These are phyloP conservation scores for Chloromonas sp. DNA, from an alignment of 163 green algal species.

Conservation along the genomic window DNA sequence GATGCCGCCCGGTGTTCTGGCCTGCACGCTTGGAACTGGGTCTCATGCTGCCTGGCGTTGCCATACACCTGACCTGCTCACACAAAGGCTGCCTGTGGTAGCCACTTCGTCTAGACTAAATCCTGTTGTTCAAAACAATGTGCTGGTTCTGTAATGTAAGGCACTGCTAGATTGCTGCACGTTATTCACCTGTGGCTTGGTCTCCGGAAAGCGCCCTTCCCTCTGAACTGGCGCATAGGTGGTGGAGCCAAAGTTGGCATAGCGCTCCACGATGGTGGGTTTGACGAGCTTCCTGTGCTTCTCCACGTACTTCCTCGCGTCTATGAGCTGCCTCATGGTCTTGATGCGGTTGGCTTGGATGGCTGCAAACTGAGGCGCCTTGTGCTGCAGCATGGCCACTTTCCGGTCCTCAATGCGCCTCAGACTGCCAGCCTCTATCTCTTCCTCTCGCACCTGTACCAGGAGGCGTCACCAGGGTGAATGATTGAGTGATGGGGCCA, in stretches of 20 bases:
- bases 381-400: slow-evolving; percentile 20
- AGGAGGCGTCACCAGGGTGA: neutral
- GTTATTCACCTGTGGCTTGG: slow-evolving; percentile 20
- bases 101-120: too few relatives aligned
- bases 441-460: slow-evolving; percentile 52
- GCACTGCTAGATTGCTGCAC: too few relatives aligned
- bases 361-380: slow-evolving; percentile 33
- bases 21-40: too few relatives aligned
- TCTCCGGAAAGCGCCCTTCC: slow-evolving; percentile 61
- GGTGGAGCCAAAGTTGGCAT: slow-evolving; percentile 54
- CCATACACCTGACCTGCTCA: too few relatives aligned
- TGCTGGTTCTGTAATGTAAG: too few relatives aligned
- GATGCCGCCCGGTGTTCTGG: too few relatives aligned
- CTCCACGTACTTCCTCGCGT: slow-evolving; percentile 45
- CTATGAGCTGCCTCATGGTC: slow-evolving; percentile 55
- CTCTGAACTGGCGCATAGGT: slow-evolving; percentile 69
- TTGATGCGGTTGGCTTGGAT: slow-evolving; percentile 56
- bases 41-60: too few relatives aligned
- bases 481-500: too few relatives aligned
- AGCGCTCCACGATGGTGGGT: slow-evolving; percentile 53
- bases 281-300: slow-evolving; percentile 40
- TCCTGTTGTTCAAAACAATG: too few relatives aligned
- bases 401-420: slow-evolving; percentile 41
- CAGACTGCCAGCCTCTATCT: slow-evolving; percentile 43
- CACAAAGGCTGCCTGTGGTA: too few relatives aligned